Evolutionary conservation across 1,284 basidiomycete species (phyloP), one percentile per base, ranked within the genome.

Genomic region (Ganoderma sinense): DNA sequence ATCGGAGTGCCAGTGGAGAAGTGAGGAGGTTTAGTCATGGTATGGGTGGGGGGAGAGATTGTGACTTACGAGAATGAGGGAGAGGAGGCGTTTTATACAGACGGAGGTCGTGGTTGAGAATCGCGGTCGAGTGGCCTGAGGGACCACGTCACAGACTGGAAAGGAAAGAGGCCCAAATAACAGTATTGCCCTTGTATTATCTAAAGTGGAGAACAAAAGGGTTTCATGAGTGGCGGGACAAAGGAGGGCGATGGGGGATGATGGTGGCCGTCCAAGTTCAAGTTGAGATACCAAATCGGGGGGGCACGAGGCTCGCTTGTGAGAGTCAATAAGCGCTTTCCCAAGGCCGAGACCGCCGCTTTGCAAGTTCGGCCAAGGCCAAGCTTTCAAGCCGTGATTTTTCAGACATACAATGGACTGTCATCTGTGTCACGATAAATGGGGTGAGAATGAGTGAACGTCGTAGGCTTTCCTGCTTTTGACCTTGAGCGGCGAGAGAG

Each of bases 221-320:
- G 2, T 29, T 56, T 31, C 5, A 4, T 18, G 51, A 53, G 20
- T 13, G n/a, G 51, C 23, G 23, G 51, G 16, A 53, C 51, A 53
- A 53, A 26, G 51, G n/a, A 26, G 11, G 23, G 26, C 48, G 26
- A 53, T 13, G n/a, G 10, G 8, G 11, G 14, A 14, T 13, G 29
- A 56, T 31, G 53, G 53, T 56, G 53, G 53, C 53, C 14, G 53
- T 56, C 31, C 53, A 14, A 56, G 53, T 33, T 33, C 55, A 56
- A 56, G 55, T 56, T 56, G 55, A 5, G 23, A 18, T 56, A 29
- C 55, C 55, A 56, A 31, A 56, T 56, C 16, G 26, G 29, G 29
- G 29, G 16, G 55, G 3, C 55, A 33, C 55, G 55, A 29, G 26
- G 55, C 55, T 56, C 55, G 55, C 29, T 20, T 33, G 31, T 33